phyloP scores from a whole-genome alignment of 2,329 filamentous ascomycete genomes.

The Penicillium sp. region DNA sequence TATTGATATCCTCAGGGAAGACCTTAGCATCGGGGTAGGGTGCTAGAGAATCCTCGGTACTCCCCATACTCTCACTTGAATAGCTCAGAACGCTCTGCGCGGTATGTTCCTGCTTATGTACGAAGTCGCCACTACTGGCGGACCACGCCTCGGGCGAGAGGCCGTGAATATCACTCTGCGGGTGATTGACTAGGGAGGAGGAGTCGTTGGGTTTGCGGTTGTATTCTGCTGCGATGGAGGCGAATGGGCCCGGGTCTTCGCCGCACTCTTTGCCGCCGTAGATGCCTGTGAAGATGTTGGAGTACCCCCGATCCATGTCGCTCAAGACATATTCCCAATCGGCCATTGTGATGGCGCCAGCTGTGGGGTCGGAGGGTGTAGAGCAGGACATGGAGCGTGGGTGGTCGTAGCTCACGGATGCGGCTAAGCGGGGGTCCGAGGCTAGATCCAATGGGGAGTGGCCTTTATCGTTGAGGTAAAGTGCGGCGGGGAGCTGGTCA shows the following conservation, averaged over 20 bases:
- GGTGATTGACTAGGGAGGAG: constrained; percentile 16
- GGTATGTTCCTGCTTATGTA: constrained; percentile 27
- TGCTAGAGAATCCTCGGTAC: constrained; percentile 48
- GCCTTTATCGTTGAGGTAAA: constrained; percentile 17
- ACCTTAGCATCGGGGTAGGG: constrained; percentile 24
- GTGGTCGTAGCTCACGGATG: constrained; percentile 42
- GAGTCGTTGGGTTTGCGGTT: constrained; percentile 28
- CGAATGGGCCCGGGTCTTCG: constrained; percentile 37
- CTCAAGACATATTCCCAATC: constrained; percentile 84
- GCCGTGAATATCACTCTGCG: constrained; percentile 34
- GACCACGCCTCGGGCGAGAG: constrained; percentile 43
- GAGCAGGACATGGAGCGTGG: constrained; percentile 42
- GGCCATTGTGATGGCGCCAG: constrained; percentile 54
- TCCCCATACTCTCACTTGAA: constrained; percentile 60
- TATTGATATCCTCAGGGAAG: constrained; percentile 31
- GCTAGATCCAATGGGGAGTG: constrained; percentile 24
- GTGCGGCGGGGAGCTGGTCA: constrained; percentile 20
- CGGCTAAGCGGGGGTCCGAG: constrained; percentile 44
- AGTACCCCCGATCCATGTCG: constrained; percentile 73
- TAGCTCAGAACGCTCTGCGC: constrained; percentile 60
- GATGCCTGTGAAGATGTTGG: constrained; percentile 69
- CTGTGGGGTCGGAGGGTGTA: constrained; percentile 42
- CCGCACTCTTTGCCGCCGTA: constrained; percentile 46
- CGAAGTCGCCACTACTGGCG: constrained; percentile 41
- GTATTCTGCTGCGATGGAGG: constrained; percentile 36